Percentiles rank a stretch among this genome's conserved stretches.
phyloP scores from a whole-genome alignment of 345 rosid species.

The Euclidium syriacum region DNA sequence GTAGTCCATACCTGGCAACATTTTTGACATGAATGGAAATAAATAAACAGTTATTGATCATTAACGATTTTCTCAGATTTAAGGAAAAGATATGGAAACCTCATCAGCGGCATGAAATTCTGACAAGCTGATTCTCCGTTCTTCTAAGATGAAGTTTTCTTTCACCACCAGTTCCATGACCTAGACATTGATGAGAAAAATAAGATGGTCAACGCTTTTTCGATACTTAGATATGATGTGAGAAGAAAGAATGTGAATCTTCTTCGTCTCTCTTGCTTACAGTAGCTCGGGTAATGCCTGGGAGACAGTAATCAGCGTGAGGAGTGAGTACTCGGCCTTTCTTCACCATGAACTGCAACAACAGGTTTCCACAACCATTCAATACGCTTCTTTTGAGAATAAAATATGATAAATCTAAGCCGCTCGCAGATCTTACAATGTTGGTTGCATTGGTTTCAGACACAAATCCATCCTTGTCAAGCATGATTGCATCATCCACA shows the following conservation, averaged over 20 bases:
- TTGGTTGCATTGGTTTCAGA: constrained; percentile 96
- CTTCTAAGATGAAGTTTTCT: constrained; percentile 62
- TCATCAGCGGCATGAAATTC: constrained; percentile 90
- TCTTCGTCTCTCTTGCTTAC: constrained; percentile 44
- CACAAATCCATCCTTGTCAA: constrained; percentile 86
- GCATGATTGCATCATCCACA: constrained; percentile 88
- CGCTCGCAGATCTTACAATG: constrained; percentile 45
- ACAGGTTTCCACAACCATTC: neutral
- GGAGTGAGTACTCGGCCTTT: constrained; percentile 81
- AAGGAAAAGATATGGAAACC: constrained; percentile 33
- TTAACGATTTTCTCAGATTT: neutral
- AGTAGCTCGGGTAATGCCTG: constrained; percentile 85
- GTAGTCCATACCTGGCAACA: constrained; percentile 74
- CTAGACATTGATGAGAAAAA: constrained; percentile 29
- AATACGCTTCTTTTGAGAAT: neutral
- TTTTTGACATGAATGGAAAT: neutral
- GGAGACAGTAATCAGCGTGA: constrained; percentile 91
- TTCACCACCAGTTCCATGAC: constrained; percentile 72
- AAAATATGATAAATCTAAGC: neutral
- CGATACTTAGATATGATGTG: neutral
- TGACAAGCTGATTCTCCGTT: constrained; percentile 71
- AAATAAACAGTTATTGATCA: neutral
- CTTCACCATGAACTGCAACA: constrained; percentile 72
- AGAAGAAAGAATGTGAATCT: neutral
- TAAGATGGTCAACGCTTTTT: neutral